phyloP scores from a whole-genome alignment of 2,329 filamentous ascomycete species.

The Lizonia empirigonia region DNA sequence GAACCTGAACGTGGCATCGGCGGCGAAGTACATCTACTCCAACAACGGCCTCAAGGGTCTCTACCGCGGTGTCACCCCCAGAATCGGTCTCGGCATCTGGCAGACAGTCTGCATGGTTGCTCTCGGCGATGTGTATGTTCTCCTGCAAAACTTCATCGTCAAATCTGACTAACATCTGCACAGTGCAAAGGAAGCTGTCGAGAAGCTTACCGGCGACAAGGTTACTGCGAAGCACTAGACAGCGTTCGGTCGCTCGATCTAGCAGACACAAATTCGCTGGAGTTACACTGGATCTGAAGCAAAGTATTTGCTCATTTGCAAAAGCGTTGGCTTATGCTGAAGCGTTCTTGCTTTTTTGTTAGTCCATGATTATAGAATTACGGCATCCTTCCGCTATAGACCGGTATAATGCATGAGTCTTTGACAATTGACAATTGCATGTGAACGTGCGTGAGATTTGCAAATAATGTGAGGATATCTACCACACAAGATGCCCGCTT shows the following conservation, averaged over 20 bases:
- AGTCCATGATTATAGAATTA: conserved; percentile 8
- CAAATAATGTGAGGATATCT: no score
- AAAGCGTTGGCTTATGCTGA: conserved; percentile 5
- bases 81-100: conserved; percentile 96
- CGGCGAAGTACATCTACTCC: conserved; percentile 82
- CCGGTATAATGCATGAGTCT: conserved; percentile 11
- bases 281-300: neutral
- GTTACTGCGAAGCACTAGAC: conserved; percentile 69
- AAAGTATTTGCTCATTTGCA: neutral
- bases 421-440: neutral
- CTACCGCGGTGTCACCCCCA: conserved; percentile 92
- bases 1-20: conserved; percentile 95
- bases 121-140: conserved; percentile 90
- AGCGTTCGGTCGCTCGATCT: conserved; percentile 27
- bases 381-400: conserved; percentile 10
- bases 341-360: neutral
- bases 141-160: neutral
- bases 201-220: conserved; percentile 67
- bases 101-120: conserved; percentile 99
- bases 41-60: conserved; percentile 88
- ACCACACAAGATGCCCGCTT: no score
- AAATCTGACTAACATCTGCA: conserved; percentile 33
- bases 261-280: neutral
- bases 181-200: conserved; percentile 69
- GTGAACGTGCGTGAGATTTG: no score